These are phyloP conservation scores for Xanthoconium purpureum DNA, from an alignment of 768 basidiomycete genomes.

Conservation along the genomic window DNA sequence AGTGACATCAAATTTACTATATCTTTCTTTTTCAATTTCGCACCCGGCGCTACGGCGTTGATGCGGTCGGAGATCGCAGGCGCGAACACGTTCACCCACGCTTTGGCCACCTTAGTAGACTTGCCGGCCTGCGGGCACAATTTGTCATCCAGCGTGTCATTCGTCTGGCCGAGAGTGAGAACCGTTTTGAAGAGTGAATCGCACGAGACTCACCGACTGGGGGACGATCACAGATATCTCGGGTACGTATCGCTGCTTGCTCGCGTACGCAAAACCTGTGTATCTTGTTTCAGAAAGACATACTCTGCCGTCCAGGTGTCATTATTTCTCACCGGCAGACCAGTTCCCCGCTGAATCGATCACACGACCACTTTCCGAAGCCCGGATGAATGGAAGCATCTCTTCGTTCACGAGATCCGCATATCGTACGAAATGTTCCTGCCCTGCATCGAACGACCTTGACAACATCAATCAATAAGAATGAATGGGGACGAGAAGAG, in stretches of 20 bases:
- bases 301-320: background rate
- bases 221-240: conserved; percentile 52
- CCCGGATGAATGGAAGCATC: conserved; percentile 50
- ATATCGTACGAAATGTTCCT: conserved; percentile 51
- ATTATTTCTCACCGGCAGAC: conserved; percentile 46
- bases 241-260: conserved; percentile 42
- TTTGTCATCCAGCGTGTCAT: conserved; percentile 62
- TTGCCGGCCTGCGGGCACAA: conserved; percentile 57
- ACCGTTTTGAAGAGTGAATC: no score
- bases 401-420: conserved; percentile 38
- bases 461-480: background rate
- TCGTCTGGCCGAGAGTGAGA: conserved; percentile 34
- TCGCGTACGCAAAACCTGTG: conserved; percentile 47
- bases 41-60: conserved; percentile 59
- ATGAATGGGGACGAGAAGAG: conserved; percentile 26
- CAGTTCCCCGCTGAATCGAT: conserved; percentile 66
- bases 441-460: conserved; percentile 51
- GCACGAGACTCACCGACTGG: conserved; percentile 42
- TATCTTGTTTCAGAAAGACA: background rate
- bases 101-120: conserved; percentile 38
- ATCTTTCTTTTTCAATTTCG: conserved; percentile 53
- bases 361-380: conserved; percentile 50
- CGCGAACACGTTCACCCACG: conserved; percentile 54
- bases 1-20: conserved; percentile 59
- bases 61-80: conserved; percentile 53